Conservation (phyloP, 345 rosid genomes). For the Pelargonium nanum region DNA sequence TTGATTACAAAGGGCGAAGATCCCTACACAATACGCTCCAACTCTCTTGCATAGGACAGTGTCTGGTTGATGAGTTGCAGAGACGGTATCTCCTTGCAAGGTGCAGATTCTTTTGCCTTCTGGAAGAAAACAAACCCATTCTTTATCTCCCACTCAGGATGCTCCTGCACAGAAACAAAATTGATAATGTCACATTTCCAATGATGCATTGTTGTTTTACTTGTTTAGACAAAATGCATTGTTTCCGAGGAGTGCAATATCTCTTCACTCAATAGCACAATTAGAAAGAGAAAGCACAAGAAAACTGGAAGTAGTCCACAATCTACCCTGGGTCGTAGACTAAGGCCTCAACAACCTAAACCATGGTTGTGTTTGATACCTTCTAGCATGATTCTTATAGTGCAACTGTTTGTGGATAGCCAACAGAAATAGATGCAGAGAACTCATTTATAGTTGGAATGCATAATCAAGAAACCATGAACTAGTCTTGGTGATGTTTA, state of each 20-base stretch:
- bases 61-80: constrained; percentile 95
- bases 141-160: constrained; percentile 88
- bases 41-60: constrained; percentile 89
- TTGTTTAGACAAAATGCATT: neutral
- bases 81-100: constrained; percentile 95
- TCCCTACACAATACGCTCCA: constrained; percentile 85
- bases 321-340: too few species aligned
- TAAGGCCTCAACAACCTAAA: neutral
- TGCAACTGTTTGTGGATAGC: neutral
- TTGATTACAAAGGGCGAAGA: neutral
- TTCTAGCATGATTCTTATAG: neutral
- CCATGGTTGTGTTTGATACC: neutral
- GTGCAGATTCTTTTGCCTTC: constrained; percentile 81
- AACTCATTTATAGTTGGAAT: too few species aligned
- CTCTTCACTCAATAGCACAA: too few species aligned
- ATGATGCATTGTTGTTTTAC: neutral
- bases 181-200: neutral
- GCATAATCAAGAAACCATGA: neutral
- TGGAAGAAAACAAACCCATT: constrained; percentile 68
- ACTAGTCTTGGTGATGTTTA: neutral
- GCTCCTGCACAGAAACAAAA: constrained; percentile 46
- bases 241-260: neutral
- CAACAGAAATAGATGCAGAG: neutral
- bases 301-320: neutral
- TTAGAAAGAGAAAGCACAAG: neutral